Conservation (phyloP, 306 rosid species). For the Vigna angularis region DNA sequence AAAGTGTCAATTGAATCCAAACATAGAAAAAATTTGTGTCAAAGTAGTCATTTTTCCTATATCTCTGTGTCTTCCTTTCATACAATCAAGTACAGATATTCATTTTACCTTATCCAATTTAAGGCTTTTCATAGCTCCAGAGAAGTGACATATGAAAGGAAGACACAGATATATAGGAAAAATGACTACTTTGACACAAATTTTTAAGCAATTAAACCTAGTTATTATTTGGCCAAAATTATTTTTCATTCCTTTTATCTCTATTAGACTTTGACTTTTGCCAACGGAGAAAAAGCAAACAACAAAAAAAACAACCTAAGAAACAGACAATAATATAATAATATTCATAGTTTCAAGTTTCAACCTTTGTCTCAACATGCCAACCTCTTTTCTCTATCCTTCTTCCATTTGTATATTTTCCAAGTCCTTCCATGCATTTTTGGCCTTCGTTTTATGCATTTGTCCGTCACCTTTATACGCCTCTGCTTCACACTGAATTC, state of each 20-base stretch:
- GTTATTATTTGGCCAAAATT: not conserved
- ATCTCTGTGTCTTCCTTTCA: no score
- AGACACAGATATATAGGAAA: no score
- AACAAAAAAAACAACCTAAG: constrained; percentile 8
- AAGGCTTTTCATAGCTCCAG: no score
- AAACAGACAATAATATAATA: constrained; percentile 23
- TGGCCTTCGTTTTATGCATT: not conserved
- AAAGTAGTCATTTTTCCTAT: no score
- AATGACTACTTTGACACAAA: no score
- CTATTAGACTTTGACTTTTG: constrained; percentile 34
- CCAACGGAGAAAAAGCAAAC: constrained; percentile 34
- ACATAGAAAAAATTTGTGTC: no score
- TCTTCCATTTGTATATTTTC: not conserved
- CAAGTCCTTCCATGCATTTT: constrained; percentile 1
- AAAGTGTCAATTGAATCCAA: no score
- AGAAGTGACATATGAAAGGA: no score
- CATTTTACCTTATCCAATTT: no score
- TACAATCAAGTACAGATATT: no score
- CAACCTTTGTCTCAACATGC: constrained; percentile 27
- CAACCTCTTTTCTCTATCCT: constrained; percentile 29
- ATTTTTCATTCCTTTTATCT: not conserved
- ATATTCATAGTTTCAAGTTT: not conserved
- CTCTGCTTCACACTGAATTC: constrained; percentile 1
- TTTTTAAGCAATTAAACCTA: no score
- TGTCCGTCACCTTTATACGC: not conserved